Evolutionary conservation across 805 yeast species (phyloP), one percentile per base, ranked within the genome.

Genomic region (baker's yeast (Saccharomyces cerevisiae)): DNA sequence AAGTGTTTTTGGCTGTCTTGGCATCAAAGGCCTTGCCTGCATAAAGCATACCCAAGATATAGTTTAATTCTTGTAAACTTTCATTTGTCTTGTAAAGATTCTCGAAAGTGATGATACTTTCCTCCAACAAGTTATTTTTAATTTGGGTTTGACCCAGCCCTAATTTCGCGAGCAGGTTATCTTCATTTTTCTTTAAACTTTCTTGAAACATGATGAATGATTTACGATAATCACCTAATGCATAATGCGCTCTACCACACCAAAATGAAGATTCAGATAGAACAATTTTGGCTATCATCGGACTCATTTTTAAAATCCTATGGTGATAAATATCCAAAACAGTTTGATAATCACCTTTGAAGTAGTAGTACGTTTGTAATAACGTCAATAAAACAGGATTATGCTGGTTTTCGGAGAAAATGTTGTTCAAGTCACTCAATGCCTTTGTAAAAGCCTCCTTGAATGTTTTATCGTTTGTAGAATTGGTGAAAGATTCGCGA

Each of bases 121-220:
- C 97, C 62, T 88, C 90, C 10, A 80, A 66, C 46, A 86, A 80
- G 49, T 84, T 84, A 66, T 91, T 84, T 52, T 82, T 77, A 52
- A 85, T 79, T 65, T 89, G 90, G 1, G 96, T 79, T 68, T 89
- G 95, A 1, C 95, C 96, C 55, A 87, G 78, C 30, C 97, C 98
- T 53, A 91, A 74, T 59, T 82, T 82, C 0, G 97, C 84, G 22
- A 86, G 76, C 3, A 84, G 63, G 61, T 87, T 87, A 50, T 72
- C 76, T 41, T 83, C 87, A 64, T 86, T 82, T 41, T 78, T 72
- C 57, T 81, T 82, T 46, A 82, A 77, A 5, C 97, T 82, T 55
- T 82, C 88, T 57, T 84, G 84, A 68, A 88, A 92, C 61, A 77
- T 74, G 53, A 78, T 79, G 61, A 88, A 87, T 0, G 98, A 85